Percentiles rank a stretch among this genome's conserved stretches.
phyloP scores from a whole-genome alignment of 208 protist genomes.

The Wallacemonas sp. region DNA sequence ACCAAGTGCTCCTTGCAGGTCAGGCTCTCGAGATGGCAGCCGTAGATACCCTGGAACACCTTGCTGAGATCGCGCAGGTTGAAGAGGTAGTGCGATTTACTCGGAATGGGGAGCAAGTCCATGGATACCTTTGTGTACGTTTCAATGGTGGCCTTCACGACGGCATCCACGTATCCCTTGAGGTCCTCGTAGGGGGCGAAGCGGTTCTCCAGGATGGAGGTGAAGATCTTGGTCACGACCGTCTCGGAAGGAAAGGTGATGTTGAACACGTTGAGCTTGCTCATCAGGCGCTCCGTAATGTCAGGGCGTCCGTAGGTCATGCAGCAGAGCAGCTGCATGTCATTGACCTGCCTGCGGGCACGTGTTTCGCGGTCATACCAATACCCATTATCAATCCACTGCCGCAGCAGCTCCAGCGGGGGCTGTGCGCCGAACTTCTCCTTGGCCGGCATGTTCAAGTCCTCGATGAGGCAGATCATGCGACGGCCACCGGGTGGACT shows the following conservation, averaged over 20 bases:
- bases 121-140: slow-evolving; percentile 92
- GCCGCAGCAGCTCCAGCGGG: slow-evolving; percentile 96
- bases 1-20: slow-evolving; percentile 94
- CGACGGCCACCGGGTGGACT: slow-evolving; percentile 92
- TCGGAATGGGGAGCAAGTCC: slow-evolving; percentile 96
- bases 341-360: slow-evolving; percentile 91
- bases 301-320: slow-evolving; percentile 97
- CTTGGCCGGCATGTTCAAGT: slow-evolving; percentile 98
- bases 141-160: slow-evolving; percentile 95
- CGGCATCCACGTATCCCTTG: slow-evolving; percentile 83
- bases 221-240: slow-evolving; percentile 95
- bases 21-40: slow-evolving; percentile 86
- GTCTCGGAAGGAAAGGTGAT: slow-evolving; percentile 94
- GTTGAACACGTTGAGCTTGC: slow-evolving; percentile 96
- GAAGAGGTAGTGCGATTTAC: slow-evolving; percentile 98
- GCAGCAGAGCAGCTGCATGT: slow-evolving; percentile 96
- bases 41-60: slow-evolving; percentile 97
- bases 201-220: slow-evolving; percentile 92
- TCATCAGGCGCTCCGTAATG: slow-evolving; percentile 94
- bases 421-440: slow-evolving; percentile 98
- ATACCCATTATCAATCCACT: slow-evolving; percentile 97
- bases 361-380: slow-evolving; percentile 98
- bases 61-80: slow-evolving; percentile 97
- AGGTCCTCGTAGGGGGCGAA: slow-evolving; percentile 93
- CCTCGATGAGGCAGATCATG: slow-evolving; percentile 97